A percentile compares a stretch with the other conserved stretches of the same genome.
These are phyloP conservation scores for Moringa oleifera DNA, from an alignment of 345 rosid species.

Conservation along the genomic window DNA sequence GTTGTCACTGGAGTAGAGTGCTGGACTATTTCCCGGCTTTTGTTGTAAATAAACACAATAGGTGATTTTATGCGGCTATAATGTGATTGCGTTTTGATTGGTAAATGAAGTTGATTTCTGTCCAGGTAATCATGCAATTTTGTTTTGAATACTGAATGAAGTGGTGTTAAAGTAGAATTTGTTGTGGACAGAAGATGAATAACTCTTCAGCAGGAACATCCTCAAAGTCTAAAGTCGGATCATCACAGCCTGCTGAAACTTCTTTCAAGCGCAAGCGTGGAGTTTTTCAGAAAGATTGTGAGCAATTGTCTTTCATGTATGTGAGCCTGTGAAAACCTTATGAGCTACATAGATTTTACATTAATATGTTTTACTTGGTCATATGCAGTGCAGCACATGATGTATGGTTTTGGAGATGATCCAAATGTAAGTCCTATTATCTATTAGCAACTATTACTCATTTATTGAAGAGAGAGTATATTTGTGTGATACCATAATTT, in stretches of 20 bases:
- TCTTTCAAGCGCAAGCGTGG: constrained; percentile 80
- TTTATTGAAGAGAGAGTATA: too few species aligned
- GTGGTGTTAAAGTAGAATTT: neutral
- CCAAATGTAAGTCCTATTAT: constrained; percentile 48
- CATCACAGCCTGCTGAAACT: constrained; percentile 64
- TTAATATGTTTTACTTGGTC: neutral
- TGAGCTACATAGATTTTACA: neutral
- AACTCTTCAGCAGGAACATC: constrained; percentile 37
- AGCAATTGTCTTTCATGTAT: constrained; percentile 5
- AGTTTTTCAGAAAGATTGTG: constrained; percentile 85
- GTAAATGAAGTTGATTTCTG: too few species aligned
- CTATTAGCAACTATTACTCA: neutral
- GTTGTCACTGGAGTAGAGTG: too few species aligned
- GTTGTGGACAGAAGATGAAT: constrained; percentile 22
- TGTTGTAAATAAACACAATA: neutral
- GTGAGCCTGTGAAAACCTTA: neutral
- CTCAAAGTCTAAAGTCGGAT: constrained; percentile 54
- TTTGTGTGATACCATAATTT: neutral
- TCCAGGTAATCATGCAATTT: too few species aligned
- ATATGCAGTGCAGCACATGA: constrained; percentile 85
- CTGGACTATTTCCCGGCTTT: too few species aligned
- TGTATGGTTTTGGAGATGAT: constrained; percentile 95
- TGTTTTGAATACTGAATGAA: neutral
- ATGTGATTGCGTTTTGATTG: too few species aligned
- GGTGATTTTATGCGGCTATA: too few species aligned